Percentiles rank a stretch among this genome's conserved stretches.
Conservation (phyloP, 2,329 filamentous ascomycete genomes). For the Periconia sp. region DNA sequence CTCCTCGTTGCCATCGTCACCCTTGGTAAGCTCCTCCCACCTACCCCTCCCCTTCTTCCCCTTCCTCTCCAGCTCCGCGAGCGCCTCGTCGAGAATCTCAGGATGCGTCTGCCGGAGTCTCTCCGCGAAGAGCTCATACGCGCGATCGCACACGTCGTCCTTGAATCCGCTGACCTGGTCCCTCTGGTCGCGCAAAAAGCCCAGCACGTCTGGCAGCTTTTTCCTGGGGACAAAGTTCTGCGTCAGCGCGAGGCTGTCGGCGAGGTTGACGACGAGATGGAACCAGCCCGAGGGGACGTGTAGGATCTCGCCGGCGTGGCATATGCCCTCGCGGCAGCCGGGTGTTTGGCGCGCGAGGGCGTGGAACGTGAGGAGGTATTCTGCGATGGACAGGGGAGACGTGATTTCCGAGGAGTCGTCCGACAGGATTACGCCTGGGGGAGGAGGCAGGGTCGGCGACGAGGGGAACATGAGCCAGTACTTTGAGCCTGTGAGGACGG, state of each 20-base stretch:
- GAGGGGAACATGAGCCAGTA: constrained; percentile 99
- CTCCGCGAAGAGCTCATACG: constrained; percentile 74
- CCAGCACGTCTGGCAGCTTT: constrained; percentile 75
- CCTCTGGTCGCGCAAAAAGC: constrained; percentile 80
- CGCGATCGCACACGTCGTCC: constrained; percentile 70
- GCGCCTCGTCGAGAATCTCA: constrained; percentile 66
- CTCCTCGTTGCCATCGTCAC: constrained; percentile 57
- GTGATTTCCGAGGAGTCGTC: constrained; percentile 92
- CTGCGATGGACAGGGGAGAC: constrained; percentile 91
- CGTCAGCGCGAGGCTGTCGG: constrained; percentile 84
- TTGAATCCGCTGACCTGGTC: constrained; percentile 89
- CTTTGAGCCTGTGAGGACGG: constrained; percentile 85
- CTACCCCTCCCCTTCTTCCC: constrained; percentile 72
- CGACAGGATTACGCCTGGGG: constrained; percentile 90
- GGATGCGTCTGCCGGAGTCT: constrained; percentile 69
- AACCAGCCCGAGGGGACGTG: constrained; percentile 97
- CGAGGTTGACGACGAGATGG: constrained; percentile 91
- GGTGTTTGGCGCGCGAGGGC: constrained; percentile 75
- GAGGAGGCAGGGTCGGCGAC: constrained; percentile 64
- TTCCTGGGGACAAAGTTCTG: constrained; percentile 90
- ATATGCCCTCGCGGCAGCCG: constrained; percentile 86
- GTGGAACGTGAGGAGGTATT: constrained; percentile 93
- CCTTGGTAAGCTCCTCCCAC: constrained; percentile 80
- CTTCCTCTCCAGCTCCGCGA: constrained; percentile 69
- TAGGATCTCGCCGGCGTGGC: constrained; percentile 80